These are phyloP conservation scores for Lachnellula willkommii DNA, from an alignment of 2,329 filamentous ascomycete species.

Conservation along the genomic window DNA sequence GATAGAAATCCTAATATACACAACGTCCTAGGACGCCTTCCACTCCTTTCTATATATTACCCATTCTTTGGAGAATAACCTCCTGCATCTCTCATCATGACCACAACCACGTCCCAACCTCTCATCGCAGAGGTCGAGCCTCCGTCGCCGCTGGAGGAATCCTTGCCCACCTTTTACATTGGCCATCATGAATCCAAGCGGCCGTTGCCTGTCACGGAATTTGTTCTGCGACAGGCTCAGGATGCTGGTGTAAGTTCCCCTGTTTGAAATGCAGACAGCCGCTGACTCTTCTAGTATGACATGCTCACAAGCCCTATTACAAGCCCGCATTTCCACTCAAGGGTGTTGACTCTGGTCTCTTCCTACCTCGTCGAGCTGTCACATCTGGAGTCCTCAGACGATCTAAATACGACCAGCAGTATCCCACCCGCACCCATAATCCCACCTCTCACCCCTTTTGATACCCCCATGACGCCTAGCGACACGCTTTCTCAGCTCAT, in stretches of 20 bases:
- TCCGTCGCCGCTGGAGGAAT: constrained; percentile 26
- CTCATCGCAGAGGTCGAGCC: constrained; percentile 13
- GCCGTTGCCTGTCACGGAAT: constrained; percentile 53
- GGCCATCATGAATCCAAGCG: constrained; percentile 68
- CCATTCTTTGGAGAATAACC: not conserved
- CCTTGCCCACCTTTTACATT: constrained; percentile 55
- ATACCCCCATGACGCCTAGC: constrained; percentile 68
- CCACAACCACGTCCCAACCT: not conserved
- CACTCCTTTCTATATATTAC: not conserved
- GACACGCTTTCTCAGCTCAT: constrained; percentile 67
- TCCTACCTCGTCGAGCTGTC: constrained; percentile 42
- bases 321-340: constrained; percentile 63
- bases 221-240: constrained; percentile 62
- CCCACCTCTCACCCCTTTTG: constrained; percentile 69
- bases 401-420: constrained; percentile 34
- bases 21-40: not conserved
- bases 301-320: constrained; percentile 77
- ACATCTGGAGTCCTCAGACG: constrained; percentile 38
- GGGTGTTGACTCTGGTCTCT: constrained; percentile 59
- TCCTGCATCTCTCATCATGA: not conserved
- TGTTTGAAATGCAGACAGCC: constrained; percentile 10
- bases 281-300: constrained; percentile 55
- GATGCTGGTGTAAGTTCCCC: constrained; percentile 57
- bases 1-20: not conserved
- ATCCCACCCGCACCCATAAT: constrained; percentile 52